Conservation (phyloP, 768 basidiomycete genomes). For the Rhizopogon roseolus region DNA sequence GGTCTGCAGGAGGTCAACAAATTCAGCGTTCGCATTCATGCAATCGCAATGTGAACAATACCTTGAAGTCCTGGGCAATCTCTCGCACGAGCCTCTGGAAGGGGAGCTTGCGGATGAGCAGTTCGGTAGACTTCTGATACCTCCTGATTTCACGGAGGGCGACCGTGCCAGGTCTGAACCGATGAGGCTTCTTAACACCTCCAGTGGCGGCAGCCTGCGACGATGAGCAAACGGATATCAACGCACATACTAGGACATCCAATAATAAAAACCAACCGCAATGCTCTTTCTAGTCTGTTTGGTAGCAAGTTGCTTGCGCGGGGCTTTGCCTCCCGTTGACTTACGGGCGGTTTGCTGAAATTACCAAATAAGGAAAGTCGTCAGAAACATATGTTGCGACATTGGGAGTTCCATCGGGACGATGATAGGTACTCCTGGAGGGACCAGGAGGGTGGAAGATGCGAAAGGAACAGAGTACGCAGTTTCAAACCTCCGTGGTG, state of each 20-base stretch:
- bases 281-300: conserved; percentile 47
- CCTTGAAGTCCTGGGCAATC: conserved; percentile 87
- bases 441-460: conserved; percentile 7
- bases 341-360: conserved; percentile 76
- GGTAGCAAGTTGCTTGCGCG: conserved; percentile 82
- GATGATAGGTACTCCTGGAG: conserved; percentile 3
- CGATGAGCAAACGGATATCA: background rate
- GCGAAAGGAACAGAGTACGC: conserved; percentile 7
- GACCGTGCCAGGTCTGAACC: conserved; percentile 76
- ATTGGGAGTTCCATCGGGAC: conserved; percentile 16
- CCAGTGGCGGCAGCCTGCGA: conserved; percentile 64
- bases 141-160: conserved; percentile 82
- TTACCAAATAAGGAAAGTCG: conserved; percentile 38
- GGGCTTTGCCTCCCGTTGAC: conserved; percentile 82
- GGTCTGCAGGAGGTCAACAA: conserved; percentile 35
- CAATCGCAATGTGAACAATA: conserved; percentile 24
- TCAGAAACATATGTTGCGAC: conserved; percentile 18
- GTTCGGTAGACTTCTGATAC: conserved; percentile 82
- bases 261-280: conserved; percentile 10
- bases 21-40: background rate
- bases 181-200: conserved; percentile 90
- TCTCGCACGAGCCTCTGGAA: conserved; percentile 86
- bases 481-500: conserved; percentile 18
- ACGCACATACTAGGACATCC: background rate
- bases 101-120: conserved; percentile 78